Evolutionary conservation across 768 basidiomycete species (phyloP).

Genomic region (Tricholoma bakamatsutake): DNA sequence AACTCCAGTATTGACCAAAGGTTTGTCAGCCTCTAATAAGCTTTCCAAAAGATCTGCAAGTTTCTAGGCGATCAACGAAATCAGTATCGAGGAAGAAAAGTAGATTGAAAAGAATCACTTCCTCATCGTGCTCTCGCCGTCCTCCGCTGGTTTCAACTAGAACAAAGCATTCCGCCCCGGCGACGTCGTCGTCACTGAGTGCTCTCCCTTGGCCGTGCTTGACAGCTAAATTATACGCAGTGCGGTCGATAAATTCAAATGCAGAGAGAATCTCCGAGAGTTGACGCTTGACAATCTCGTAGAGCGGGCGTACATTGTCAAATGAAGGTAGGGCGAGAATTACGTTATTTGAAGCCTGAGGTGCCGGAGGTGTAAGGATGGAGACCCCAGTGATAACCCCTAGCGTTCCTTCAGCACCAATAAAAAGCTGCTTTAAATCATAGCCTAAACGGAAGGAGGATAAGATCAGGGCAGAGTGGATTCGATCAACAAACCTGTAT

Average conservation of each 20-base stretch:
- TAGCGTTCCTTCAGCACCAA: constrained; percentile 94
- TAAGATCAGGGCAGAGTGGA: neutral
- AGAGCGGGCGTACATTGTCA: constrained; percentile 81
- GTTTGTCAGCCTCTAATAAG: constrained; percentile 67
- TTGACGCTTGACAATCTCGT: constrained; percentile 70
- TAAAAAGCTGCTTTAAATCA: constrained; percentile 97
- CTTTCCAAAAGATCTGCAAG: constrained; percentile 68
- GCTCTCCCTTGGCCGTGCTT: constrained; percentile 79
- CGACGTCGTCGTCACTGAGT: constrained; percentile 65
- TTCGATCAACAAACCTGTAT: constrained; percentile 59
- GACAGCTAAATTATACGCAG: constrained; percentile 77
- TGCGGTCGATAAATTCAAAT: constrained; percentile 93
- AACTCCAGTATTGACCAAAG: constrained; percentile 84
- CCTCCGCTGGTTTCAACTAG: constrained; percentile 94
- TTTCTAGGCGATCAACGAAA: constrained; percentile 55
- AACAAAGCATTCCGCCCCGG: constrained; percentile 82
- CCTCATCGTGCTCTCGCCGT: constrained; percentile 87
- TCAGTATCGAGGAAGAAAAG: constrained; percentile 1
- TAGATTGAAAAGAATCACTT: constrained; percentile 42
- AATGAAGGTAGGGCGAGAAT: constrained; percentile 87
- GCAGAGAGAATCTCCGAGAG: constrained; percentile 95
- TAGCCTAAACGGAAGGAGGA: constrained; percentile 55
- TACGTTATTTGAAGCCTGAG: constrained; percentile 83
- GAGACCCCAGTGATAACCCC: constrained; percentile 94
- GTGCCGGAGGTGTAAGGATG: constrained; percentile 82